Conservation (phyloP, 192 early-diverging fungal species). For the Mortierella hygrophila region DNA sequence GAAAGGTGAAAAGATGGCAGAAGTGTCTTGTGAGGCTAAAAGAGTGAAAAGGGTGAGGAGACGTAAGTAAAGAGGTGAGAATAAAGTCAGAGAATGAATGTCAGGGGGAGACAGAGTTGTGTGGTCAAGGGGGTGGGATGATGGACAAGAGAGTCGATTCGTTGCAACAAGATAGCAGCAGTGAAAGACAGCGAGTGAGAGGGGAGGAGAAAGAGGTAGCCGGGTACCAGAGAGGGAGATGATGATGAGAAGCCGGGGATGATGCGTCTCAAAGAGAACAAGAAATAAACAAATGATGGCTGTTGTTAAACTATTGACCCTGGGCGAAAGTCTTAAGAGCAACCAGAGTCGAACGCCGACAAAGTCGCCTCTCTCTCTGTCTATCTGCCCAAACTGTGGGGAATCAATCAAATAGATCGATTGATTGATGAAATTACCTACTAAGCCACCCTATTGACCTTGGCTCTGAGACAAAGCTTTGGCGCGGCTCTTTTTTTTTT, state of each 20-base stretch:
- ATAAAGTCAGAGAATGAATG: neutral
- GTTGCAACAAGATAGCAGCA: neutral
- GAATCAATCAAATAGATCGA: too few relatives aligned
- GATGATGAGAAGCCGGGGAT: too few relatives aligned
- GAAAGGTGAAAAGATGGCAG: neutral
- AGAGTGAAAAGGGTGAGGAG: too few relatives aligned
- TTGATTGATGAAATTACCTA: neutral
- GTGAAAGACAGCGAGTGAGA: neutral
- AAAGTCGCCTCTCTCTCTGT: too few relatives aligned
- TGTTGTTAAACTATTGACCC: too few relatives aligned
- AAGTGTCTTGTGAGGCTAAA: neutral
- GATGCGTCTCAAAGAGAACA: too few relatives aligned
- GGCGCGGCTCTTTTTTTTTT: neutral
- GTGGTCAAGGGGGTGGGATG: neutral
- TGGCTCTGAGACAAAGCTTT: neutral
- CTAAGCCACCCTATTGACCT: neutral
- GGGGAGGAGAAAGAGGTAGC: neutral
- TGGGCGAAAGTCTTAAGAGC: too few relatives aligned
- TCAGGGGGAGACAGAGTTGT: neutral
- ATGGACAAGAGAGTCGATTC: neutral
- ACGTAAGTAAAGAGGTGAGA: neutral
- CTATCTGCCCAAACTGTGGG: too few relatives aligned
- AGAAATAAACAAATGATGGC: too few relatives aligned
- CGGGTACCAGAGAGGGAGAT: too few relatives aligned
- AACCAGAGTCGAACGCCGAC: too few relatives aligned